Evolutionary conservation across 2,329 filamentous ascomycete species (phyloP).

Genomic region (Sclerotinia sclerotiorum): DNA sequence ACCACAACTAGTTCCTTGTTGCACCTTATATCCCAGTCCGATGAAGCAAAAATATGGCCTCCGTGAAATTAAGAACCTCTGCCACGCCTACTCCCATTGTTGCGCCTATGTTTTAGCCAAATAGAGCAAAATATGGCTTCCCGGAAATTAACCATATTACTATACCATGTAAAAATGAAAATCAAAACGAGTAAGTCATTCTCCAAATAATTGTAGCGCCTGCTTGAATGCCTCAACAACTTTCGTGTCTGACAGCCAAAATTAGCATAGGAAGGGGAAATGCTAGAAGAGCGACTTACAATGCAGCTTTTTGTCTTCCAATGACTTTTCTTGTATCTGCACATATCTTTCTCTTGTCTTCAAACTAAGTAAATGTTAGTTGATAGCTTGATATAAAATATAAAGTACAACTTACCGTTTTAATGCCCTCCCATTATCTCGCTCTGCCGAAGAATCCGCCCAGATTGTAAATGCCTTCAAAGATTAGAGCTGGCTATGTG

Average conservation of each 20-base stretch:
- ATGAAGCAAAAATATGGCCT: constrained; percentile 10
- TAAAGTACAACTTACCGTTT: constrained; percentile 59
- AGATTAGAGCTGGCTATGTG: background rate
- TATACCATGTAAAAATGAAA: background rate
- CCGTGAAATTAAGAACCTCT: background rate
- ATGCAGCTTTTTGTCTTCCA: constrained; percentile 75
- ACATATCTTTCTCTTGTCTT: constrained; percentile 78
- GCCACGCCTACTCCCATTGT: background rate
- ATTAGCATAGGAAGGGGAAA: constrained; percentile 26
- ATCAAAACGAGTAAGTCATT: constrained; percentile 4
- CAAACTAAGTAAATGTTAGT: constrained; percentile 51
- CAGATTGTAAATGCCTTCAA: constrained; percentile 76
- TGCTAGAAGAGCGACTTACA: constrained; percentile 55
- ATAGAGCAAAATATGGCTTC: constrained; percentile 9
- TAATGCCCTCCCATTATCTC: constrained; percentile 74
- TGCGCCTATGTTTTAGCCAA: constrained; percentile 5
- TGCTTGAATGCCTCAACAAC: constrained; percentile 64
- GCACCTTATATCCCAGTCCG: constrained; percentile 5
- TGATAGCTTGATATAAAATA: background rate
- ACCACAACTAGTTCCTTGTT: constrained; percentile 4
- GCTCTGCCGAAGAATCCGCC: constrained; percentile 68
- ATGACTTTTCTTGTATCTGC: constrained; percentile 66
- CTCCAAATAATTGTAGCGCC: constrained; percentile 47
- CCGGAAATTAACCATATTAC: background rate
- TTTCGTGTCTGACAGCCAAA: constrained; percentile 47